Base-by-base conservation (phyloP, 176 grass and related monocot species). In the Triticum timopheevii region DNA sequence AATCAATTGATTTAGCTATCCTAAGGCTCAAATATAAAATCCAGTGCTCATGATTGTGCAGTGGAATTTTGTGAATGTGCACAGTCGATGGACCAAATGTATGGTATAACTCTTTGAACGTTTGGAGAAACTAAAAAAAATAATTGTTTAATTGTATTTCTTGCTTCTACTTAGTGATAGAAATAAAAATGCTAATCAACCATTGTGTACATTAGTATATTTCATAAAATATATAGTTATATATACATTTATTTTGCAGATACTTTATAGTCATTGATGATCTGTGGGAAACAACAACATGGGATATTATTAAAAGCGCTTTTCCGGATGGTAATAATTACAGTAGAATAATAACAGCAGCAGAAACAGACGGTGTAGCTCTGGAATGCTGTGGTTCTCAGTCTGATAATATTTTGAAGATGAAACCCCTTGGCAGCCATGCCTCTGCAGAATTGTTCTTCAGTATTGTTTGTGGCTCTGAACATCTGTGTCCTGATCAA, bases 241-340 rank as follows among this genome's bases (percentile, higher is more conserved):
- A 20, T 44, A 44, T 73, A 73, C 13, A 44, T 9, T 76, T 7
- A 52, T 28, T 77, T 33, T 16, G 16, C 31, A 77, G 74, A 54
- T 78, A 77, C 28, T 13, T 78, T 61, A n/a, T 59, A 13, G 50
- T 77, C 19, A 78, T 78, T 13, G 77, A 79, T 63, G 77, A 40
- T 63, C 23, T 79, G 16, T 78, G 58, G 56, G 54, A 38, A 24
- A 40, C 77, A 79, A 12, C 33, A 40, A 10, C 52, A 38, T 78
- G 76, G 76, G 19, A 78, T 22, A 78, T 78, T 61, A 10, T 78
- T 38, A 61, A 38, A 22, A 11, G 19, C 35, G 76, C 76, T 78
- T 78, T 78, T 38, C 76, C 54, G 3, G 52, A 78, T 54, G 20
- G 23, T 16, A 61, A 78, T 9, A 63, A 27, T 16, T 23, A 15